A percentile compares a stretch with the other conserved stretches of the same genome.
phyloP scores from a whole-genome alignment of 805 yeast species.

The Candida nitratophila region DNA sequence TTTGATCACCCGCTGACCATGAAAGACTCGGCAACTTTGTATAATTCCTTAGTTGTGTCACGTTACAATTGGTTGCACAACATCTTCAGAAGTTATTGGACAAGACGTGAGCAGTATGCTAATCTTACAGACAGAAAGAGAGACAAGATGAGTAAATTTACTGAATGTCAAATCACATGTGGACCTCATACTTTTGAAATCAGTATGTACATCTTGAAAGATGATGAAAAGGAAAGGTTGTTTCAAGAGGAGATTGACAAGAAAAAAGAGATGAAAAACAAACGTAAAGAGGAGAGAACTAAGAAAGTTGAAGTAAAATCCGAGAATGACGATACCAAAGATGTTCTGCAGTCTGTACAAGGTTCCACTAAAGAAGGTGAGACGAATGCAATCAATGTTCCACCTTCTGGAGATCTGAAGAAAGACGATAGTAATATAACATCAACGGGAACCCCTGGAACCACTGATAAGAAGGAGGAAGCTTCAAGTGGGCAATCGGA shows the following conservation, averaged over 20 bases:
- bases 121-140: conserved; percentile 41
- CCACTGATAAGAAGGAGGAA: no score
- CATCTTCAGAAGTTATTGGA: conserved; percentile 77
- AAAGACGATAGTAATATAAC: no score
- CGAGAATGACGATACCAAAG: background rate
- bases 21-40: conserved; percentile 66
- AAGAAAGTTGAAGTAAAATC: background rate
- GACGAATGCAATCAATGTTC: no score
- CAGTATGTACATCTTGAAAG: conserved; percentile 76
- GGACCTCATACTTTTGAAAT: conserved; percentile 85
- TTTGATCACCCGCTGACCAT: conserved; percentile 61
- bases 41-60: conserved; percentile 66
- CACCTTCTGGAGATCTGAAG: no score
- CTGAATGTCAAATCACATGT: conserved; percentile 62
- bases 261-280: conserved; percentile 21
- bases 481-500: no score
- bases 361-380: background rate
- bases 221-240: conserved; percentile 56
- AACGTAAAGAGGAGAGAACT: conserved; percentile 7
- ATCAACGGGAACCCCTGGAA: no score
- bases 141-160: conserved; percentile 83
- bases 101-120: conserved; percentile 38
- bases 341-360: background rate
- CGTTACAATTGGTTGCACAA: conserved; percentile 59
- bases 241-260: conserved; percentile 24